A percentile compares a stretch with the other conserved stretches of the same genome.
Evolutionary conservation across 176 grass and related monocot genomes (phyloP).

Genomic region (Triticum timopheevii): DNA sequence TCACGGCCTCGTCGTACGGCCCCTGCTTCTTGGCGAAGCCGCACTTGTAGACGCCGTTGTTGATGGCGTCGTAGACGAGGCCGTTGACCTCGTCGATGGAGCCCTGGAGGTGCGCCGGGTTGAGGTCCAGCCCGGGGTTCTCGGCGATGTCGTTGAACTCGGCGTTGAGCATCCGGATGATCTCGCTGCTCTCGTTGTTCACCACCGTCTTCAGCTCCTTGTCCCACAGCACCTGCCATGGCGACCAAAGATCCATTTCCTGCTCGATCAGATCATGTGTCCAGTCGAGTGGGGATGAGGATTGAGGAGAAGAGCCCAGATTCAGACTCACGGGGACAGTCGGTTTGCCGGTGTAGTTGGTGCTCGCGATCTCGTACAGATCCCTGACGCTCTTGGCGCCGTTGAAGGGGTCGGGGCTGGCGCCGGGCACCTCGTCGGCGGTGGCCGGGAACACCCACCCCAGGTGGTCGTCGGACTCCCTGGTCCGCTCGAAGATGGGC

Average conservation of each 20-base stretch:
- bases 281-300: neutral
- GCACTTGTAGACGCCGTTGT: slow-evolving; percentile 95
- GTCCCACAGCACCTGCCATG: slow-evolving; percentile 83
- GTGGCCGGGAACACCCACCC: slow-evolving; percentile 82
- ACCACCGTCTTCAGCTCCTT: slow-evolving; percentile 86
- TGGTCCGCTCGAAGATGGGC: slow-evolving; percentile 88
- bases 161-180: slow-evolving; percentile 89
- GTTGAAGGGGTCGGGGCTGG: slow-evolving; percentile 65
- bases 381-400: slow-evolving; percentile 68
- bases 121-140: slow-evolving; percentile 72
- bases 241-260: too few relatives aligned
- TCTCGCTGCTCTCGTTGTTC: slow-evolving; percentile 96
- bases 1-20: slow-evolving; percentile 86
- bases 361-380: slow-evolving; percentile 81
- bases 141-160: slow-evolving; percentile 73
- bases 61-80: slow-evolving; percentile 65
- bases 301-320: too few relatives aligned
- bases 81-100: slow-evolving; percentile 67
- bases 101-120: slow-evolving; percentile 51
- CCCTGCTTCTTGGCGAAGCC: slow-evolving; percentile 94
- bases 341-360: slow-evolving; percentile 75
- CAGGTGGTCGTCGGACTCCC: slow-evolving; percentile 69
- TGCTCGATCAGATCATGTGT: too few relatives aligned
- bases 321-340: slow-evolving; percentile 65
- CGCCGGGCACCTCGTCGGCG: slow-evolving; percentile 63